Base-by-base conservation (phyloP, 2,329 filamentous ascomycete genomes). In the Aspergillus tubingensis region DNA sequence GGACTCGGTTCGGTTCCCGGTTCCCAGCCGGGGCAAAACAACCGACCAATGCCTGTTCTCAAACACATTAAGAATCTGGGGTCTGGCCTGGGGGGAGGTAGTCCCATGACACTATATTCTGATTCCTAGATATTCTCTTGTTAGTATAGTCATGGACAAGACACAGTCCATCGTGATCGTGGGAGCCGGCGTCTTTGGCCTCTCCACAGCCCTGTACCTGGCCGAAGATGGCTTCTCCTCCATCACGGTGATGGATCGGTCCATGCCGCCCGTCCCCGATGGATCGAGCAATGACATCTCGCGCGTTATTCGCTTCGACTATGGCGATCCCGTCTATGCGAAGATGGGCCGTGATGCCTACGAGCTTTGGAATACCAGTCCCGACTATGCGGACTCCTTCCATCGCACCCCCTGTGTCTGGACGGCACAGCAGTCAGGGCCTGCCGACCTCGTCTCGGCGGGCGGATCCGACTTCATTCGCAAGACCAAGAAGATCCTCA, bases 271-370 rank as follows among this genome's bases (percentile, higher is more conserved):
- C 1, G 73, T 74, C 2, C 67, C 68, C 52, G 76, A 78, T 59
- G 76, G 76, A 1, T 75, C 74, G 4, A 77, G 76, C 48, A 72
- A 75, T 39, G 77, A 79, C 52, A 76, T 77, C 25, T 77, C 76
- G 1, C 70, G 76, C 1, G 67, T 77, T 1, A 76, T 79, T 19
- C 69, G 76, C 3, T 73, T 74, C 52, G 72, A 96, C 80, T 97
- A 97, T 71, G 87, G 89, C 2, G 87, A 93, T 69, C 79, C 85
- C 0, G 82, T 88, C 21, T 96, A 96, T 76, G 85, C 91, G 2
- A 77, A 81, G 11, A 85, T 96, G 41, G 91, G 87, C 17, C 82
- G 85, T 39, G 81, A 86, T 52, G 91, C 91, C 1, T 89, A 90
- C 70, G 76, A 80, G 89, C 90, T 86, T 87, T 61, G 80, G 80